Evolutionary conservation across 164 flowering plant genomes (phyloP).

Genomic region (Echeveria elegans): DNA sequence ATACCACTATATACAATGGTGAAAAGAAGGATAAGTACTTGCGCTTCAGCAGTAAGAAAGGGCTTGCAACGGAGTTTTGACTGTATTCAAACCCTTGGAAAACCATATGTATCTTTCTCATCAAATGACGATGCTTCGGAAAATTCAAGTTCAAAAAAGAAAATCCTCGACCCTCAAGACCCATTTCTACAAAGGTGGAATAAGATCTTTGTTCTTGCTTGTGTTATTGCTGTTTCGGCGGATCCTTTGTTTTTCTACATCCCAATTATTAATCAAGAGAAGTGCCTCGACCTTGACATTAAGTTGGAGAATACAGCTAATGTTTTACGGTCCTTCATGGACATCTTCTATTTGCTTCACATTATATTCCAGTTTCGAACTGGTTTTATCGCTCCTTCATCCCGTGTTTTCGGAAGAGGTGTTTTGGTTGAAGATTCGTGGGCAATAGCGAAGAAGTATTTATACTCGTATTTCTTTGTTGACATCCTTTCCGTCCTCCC

Average conservation of each 20-base stretch:
- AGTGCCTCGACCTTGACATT: conserved; percentile 1
- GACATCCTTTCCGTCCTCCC: conserved; percentile 8
- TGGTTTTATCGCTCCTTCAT: conserved; percentile 7
- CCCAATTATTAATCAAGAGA: background rate
- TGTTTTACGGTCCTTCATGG: conserved; percentile 8
- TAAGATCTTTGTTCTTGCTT: conserved; percentile 9
- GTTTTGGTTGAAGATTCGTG: conserved; percentile 11
- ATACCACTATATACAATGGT: background rate
- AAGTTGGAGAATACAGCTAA: conserved; percentile 6
- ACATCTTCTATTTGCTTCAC: conserved; percentile 8
- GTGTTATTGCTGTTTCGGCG: conserved; percentile 2
- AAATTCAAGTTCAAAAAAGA: background rate
- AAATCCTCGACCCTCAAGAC: conserved; percentile 7
- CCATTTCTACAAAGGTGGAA: conserved; percentile 8
- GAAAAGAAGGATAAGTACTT: background rate
- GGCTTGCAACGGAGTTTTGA: conserved; percentile 3
- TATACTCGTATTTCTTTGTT: background rate
- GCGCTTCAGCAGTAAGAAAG: background rate
- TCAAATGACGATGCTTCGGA: background rate
- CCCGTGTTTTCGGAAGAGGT: conserved; percentile 7
- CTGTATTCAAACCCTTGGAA: background rate
- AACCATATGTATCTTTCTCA: background rate
- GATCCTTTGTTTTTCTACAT: conserved; percentile 9
- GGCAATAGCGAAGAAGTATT: conserved; percentile 6
- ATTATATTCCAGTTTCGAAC: conserved; percentile 8